phyloP scores from a whole-genome alignment of 2,329 filamentous ascomycete species.

The Colletotrichum gloeosporioides region DNA sequence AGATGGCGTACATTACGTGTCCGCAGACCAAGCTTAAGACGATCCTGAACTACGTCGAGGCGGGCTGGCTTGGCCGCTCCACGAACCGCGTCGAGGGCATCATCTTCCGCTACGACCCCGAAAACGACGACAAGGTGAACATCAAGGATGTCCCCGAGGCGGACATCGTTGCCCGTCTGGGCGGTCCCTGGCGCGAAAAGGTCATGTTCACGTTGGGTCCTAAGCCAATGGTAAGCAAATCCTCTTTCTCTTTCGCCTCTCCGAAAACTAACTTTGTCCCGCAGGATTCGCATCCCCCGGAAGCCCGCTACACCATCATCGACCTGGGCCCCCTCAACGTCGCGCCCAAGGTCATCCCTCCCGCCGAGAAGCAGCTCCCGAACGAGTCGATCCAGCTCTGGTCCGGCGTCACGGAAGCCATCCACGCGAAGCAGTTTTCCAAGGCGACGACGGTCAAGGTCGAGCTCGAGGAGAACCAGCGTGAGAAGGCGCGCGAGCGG shows the following conservation, averaged over 20 bases:
- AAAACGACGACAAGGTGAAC: constrained; percentile 79
- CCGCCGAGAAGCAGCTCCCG: constrained; percentile 76
- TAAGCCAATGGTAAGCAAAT: constrained; percentile 63
- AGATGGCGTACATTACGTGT: constrained; percentile 88
- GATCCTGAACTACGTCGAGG: constrained; percentile 91
- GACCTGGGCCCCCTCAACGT: constrained; percentile 86
- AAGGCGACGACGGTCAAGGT: constrained; percentile 88
- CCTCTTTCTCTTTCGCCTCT: not conserved
- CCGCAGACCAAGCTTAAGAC: constrained; percentile 89
- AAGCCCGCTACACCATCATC: constrained; percentile 77
- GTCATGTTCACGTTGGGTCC: constrained; percentile 66
- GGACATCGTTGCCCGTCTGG: constrained; percentile 81
- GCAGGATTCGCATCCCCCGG: constrained; percentile 52
- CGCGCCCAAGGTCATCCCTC: constrained; percentile 79
- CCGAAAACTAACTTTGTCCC: constrained; percentile 7
- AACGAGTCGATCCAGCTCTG: constrained; percentile 93
- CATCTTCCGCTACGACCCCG: constrained; percentile 87
- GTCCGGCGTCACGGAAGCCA: constrained; percentile 86
- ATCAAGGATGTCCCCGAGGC: constrained; percentile 88
- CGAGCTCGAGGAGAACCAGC: constrained; percentile 89
- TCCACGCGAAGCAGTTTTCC: constrained; percentile 80
- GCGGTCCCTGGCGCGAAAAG: constrained; percentile 84
- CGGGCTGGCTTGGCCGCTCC: constrained; percentile 90
- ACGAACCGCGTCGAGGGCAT: constrained; percentile 93
- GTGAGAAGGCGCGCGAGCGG: constrained; percentile 82